Conservation (phyloP, 1,284 basidiomycete genomes). For the Trametes sp. region DNA sequence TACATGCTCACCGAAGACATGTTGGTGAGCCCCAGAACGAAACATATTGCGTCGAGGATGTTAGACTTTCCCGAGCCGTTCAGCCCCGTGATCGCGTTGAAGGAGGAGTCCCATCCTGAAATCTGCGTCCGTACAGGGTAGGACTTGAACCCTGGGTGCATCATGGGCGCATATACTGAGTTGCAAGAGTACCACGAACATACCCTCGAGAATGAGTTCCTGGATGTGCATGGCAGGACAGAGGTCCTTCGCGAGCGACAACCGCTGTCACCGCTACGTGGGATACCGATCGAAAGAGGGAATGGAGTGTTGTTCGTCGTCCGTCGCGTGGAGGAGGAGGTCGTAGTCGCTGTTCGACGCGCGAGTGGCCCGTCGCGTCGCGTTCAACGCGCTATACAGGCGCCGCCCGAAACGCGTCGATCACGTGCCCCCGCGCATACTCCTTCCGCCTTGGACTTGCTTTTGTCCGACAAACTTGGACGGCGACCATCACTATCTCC, state of each 20-base stretch:
- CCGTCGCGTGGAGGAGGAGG: not conserved
- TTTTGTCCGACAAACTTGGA: constrained; percentile 9
- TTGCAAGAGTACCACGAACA: not conserved
- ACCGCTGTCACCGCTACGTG: no score
- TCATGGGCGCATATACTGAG: not conserved
- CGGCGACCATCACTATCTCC: constrained; percentile 11
- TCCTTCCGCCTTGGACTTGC: not conserved
- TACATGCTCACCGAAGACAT: constrained; percentile 73
- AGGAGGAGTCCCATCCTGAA: constrained; percentile 93
- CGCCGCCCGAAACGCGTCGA: constrained; percentile 26
- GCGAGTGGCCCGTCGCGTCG: constrained; percentile 37
- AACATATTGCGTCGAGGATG: constrained; percentile 97
- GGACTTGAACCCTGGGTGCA: constrained; percentile 85
- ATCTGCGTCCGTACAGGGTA: constrained; percentile 96
- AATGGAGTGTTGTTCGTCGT: not conserved
- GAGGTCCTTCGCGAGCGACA: not conserved
- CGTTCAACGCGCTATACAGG: constrained; percentile 25
- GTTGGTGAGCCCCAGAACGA: constrained; percentile 96
- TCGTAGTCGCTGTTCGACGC: constrained; percentile 22
- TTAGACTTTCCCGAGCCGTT: constrained; percentile 97
- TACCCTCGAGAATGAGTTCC: constrained; percentile 82
- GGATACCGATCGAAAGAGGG: not conserved
- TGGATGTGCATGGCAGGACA: constrained; percentile 72
- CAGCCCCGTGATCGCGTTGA: constrained; percentile 97
- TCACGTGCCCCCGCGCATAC: constrained; percentile 16